A percentile compares a stretch with the other conserved stretches of the same genome.
phyloP scores from a whole-genome alignment of 2,329 filamentous ascomycete species.

The Aulographum hederae region DNA sequence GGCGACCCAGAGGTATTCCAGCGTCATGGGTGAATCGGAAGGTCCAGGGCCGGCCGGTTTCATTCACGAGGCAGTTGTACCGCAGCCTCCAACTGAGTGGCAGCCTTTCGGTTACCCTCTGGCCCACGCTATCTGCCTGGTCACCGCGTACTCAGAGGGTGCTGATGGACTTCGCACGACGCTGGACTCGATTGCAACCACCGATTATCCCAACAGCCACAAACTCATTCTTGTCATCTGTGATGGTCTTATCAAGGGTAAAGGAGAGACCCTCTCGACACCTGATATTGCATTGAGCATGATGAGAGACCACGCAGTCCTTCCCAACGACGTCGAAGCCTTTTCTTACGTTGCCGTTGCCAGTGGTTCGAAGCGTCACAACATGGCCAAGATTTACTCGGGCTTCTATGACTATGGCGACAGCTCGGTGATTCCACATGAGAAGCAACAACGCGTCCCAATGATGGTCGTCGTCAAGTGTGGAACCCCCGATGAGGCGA shows the following conservation, averaged over 20 bases:
- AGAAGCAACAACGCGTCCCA: conserved; percentile 90
- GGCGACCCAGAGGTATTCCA: conserved; percentile 32
- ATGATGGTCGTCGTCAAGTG: conserved; percentile 97
- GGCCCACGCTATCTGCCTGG: conserved; percentile 81
- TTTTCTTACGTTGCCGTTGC: conserved; percentile 96
- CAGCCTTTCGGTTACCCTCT: conserved; percentile 92
- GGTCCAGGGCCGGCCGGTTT: conserved; percentile 77
- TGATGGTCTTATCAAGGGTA: conserved; percentile 92
- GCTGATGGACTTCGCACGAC: conserved; percentile 85
- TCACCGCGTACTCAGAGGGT: conserved; percentile 94
- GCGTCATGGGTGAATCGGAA: conserved; percentile 40
- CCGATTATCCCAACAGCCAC: conserved; percentile 98
- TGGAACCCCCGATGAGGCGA: conserved; percentile 73
- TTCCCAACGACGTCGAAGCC: conserved; percentile 64
- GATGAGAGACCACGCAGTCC: conserved; percentile 80
- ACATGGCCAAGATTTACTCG: conserved; percentile 97
- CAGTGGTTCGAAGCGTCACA: conserved; percentile 91
- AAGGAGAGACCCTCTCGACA: conserved; percentile 71
- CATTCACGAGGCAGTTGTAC: conserved; percentile 88
- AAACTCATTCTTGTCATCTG: conserved; percentile 93
- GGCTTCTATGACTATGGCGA: conserved; percentile 95
- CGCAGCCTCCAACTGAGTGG: conserved; percentile 91
- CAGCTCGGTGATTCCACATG: conserved; percentile 57
- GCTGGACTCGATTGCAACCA: conserved; percentile 88
- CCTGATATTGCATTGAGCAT: conserved; percentile 81